Base-by-base conservation (phyloP, 2,329 filamentous ascomycete species). In the Aulographum hederae region DNA sequence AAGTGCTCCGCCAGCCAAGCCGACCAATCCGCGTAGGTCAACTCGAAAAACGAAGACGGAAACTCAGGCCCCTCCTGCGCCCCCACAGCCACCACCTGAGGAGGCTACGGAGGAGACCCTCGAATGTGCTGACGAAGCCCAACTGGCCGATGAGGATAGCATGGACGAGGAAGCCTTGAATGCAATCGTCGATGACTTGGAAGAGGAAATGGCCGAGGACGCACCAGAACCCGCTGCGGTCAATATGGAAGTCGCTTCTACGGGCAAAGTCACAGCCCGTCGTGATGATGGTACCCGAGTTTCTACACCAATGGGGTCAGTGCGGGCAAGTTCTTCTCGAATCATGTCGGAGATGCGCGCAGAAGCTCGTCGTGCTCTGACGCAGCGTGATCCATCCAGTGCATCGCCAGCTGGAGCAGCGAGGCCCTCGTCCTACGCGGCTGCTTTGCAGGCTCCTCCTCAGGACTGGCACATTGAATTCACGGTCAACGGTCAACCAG, bases 391-490 rank as follows among this genome's bases (percentile, higher is more conserved):
- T 2, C 48, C 54, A 32, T 58, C 69, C 0, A n/a, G n/a, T n/a
- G n/a, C n/a, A n/a, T 60, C 74, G 12, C 66, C 73, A 2, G 34
- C 41, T 3, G 44, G 54, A 41, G 46, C 60, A 20, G 51, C 53
- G 6, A 67, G 76, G 6, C 67, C 76, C 2, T 71, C 81, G 53
- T 82, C 84, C 0, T 93, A 94, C 51, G 77, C 84, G 16, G 78
- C 80, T 32, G 82, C 82, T 3, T 69, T 91, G 32, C 79, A 85
- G 42, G 63, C 79, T 11, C 62, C 71, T 0, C 81, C 85, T 1
- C 78, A 91, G 47, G 85, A 95, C 47, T 98, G 89, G 89, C 86
- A 98, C 46, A 84, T 98, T 37, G 81, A 95, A 46, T 98, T 98
- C 54, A 85, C 72, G 41, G 68, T 95, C 31, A 78, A 91, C 39